Evolutionary conservation across 352 stramenopile species (phyloP).

Genomic region (Pythium pectinolyticum): DNA sequence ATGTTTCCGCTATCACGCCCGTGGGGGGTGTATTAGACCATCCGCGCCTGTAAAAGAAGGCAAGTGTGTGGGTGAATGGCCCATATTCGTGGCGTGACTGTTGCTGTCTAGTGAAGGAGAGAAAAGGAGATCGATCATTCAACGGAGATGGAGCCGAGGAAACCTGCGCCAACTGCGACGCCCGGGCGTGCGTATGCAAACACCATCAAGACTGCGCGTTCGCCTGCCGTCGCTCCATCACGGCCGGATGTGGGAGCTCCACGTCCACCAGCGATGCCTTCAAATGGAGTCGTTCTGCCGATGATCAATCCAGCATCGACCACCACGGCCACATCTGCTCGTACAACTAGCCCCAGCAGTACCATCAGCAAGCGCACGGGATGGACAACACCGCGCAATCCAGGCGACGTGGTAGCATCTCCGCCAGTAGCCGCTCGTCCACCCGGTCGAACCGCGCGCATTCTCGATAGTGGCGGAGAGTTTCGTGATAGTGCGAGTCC

Average conservation of each 20-base stretch:
- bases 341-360: slow-evolving; percentile 7
- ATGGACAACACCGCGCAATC: slow-evolving; percentile 48
- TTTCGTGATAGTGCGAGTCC: slow-evolving; percentile 2
- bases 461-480: slow-evolving; percentile 2
- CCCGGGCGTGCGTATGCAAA: slow-evolving; percentile 11
- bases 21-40: too few species aligned
- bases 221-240: neutral
- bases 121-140: neutral
- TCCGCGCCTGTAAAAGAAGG: neutral
- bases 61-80: neutral
- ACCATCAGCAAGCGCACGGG: slow-evolving; percentile 20
- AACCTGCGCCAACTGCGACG: slow-evolving; percentile 8
- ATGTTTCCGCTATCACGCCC: too few species aligned
- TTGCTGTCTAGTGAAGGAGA: neutral
- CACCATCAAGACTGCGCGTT: slow-evolving; percentile 10
- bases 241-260: neutral
- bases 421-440: slow-evolving; percentile 2
- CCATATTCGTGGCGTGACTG: neutral
- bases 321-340: neutral
- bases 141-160: slow-evolving; percentile 16
- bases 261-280: neutral
- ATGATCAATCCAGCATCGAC: slow-evolving; percentile 21
- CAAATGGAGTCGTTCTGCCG: slow-evolving; percentile 22
- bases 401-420: slow-evolving; percentile 1
- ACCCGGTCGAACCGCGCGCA: slow-evolving; percentile 5